These are phyloP conservation scores for Trichoderma asperelloides DNA, from an alignment of 495 filamentous ascomycete species.

Conservation along the genomic window DNA sequence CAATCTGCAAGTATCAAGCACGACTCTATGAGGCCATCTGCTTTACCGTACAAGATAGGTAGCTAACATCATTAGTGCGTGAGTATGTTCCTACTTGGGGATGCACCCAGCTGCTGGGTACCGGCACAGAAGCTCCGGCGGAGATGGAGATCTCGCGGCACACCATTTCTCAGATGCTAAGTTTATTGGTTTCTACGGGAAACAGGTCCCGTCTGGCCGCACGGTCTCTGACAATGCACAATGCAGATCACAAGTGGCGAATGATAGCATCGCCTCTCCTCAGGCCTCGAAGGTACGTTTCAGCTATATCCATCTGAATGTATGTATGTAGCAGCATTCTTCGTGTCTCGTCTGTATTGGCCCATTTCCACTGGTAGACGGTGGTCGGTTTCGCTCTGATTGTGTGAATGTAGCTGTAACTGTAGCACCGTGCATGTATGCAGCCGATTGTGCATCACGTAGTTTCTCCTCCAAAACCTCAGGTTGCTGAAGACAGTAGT, in stretches of 20 bases:
- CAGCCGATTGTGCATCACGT: neutral
- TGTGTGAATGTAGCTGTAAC: neutral
- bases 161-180: neutral
- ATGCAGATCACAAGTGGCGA: neutral
- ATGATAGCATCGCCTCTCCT: neutral
- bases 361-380: no score
- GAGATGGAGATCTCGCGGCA: neutral
- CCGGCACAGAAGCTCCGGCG: neutral
- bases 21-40: no score
- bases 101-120: neutral
- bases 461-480: neutral
- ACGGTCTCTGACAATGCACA: neutral
- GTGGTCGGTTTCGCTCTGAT: neutral
- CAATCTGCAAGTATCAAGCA: no score
- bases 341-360: neutral
- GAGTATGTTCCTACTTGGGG: neutral
- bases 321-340: neutral
- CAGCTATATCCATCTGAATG: neutral
- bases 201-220: neutral
- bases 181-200: neutral
- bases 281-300: neutral
- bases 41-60: no score
- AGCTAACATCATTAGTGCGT: no score
- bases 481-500: neutral
- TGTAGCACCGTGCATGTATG: no score